Evolutionary conservation across 805 yeast genomes (phyloP).

Genomic region (Cyberlindnera euphorbiae): DNA sequence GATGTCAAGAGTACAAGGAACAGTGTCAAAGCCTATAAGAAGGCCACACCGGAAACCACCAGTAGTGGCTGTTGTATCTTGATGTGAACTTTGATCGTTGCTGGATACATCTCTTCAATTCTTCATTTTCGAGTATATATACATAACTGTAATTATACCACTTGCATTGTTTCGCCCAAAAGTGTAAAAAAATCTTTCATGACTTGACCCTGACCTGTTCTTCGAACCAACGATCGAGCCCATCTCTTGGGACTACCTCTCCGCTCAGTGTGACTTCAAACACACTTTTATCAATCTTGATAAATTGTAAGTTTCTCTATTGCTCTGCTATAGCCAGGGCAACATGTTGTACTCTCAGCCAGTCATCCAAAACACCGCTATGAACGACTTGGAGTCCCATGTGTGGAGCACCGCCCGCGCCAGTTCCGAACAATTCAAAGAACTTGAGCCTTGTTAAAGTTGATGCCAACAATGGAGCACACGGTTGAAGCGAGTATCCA

Average conservation of each 20-base stretch:
- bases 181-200: neutral
- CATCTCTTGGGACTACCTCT: conserved; percentile 38
- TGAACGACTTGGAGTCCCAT: conserved; percentile 49
- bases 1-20: neutral
- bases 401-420: conserved; percentile 50
- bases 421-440: conserved; percentile 44
- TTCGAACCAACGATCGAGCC: conserved; percentile 45
- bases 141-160: too few relatives aligned
- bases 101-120: too few relatives aligned
- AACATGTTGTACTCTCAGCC: conserved; percentile 52
- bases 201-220: conserved; percentile 27
- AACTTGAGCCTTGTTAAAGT: conserved; percentile 26
- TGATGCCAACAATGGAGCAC: conserved; percentile 26
- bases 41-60: neutral
- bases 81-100: too few relatives aligned
- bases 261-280: conserved; percentile 33
- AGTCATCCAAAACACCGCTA: conserved; percentile 51
- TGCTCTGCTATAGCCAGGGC: conserved; percentile 40
- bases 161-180: too few relatives aligned
- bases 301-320: conserved; percentile 30
- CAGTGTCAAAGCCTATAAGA: neutral
- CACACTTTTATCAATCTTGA: conserved; percentile 45
- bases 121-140: too few relatives aligned
- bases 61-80: conserved; percentile 6
- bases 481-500: conserved; percentile 29